Percentiles rank a stretch among this genome's conserved stretches.
phyloP scores from a whole-genome alignment of 1,284 basidiomycete species.

The Ustilago loliicola region DNA sequence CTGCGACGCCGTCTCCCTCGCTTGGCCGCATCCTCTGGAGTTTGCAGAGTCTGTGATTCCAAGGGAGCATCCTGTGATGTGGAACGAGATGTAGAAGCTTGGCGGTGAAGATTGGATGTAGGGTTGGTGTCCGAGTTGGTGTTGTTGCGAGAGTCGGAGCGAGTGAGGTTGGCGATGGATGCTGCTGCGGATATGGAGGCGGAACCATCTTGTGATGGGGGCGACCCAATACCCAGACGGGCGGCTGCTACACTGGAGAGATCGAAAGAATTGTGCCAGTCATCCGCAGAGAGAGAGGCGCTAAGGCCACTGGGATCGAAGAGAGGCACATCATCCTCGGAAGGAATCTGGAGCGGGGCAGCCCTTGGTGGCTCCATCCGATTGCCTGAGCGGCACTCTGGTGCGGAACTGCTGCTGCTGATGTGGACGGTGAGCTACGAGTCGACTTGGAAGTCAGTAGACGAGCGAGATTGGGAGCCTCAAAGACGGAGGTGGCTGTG shows the following conservation, averaged over 20 bases:
- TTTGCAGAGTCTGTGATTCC: background rate
- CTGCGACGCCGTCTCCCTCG: slow-evolving; percentile 47
- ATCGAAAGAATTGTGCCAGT: slow-evolving; percentile 54
- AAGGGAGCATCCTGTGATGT: slow-evolving; percentile 14
- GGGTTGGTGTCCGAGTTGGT: slow-evolving; percentile 23
- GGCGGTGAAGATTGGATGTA: slow-evolving; percentile 14
- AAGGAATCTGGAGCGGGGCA: slow-evolving; percentile 48
- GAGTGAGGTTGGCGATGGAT: slow-evolving; percentile 39
- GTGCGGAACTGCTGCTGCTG: slow-evolving; percentile 12
- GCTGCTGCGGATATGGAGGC: slow-evolving; percentile 23
- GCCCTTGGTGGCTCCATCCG: slow-evolving; percentile 49
- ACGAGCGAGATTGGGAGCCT: background rate
- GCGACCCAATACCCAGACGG: slow-evolving; percentile 49
- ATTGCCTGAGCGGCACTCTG: slow-evolving; percentile 30
- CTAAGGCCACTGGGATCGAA: slow-evolving; percentile 56
- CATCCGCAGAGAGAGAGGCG: slow-evolving; percentile 51
- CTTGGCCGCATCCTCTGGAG: slow-evolving; percentile 10
- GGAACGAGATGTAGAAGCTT: slow-evolving; percentile 9
- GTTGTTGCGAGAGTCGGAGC: slow-evolving; percentile 31
- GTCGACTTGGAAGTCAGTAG: background rate
- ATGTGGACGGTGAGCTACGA: slow-evolving; percentile 5
- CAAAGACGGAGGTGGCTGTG: background rate
- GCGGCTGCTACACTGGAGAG: slow-evolving; percentile 49
- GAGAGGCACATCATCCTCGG: slow-evolving; percentile 52
- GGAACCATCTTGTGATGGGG: slow-evolving; percentile 34